These are phyloP conservation scores for Thielaviopsis punctulata DNA, from an alignment of 2,329 filamentous ascomycete species.

Conservation along the genomic window DNA sequence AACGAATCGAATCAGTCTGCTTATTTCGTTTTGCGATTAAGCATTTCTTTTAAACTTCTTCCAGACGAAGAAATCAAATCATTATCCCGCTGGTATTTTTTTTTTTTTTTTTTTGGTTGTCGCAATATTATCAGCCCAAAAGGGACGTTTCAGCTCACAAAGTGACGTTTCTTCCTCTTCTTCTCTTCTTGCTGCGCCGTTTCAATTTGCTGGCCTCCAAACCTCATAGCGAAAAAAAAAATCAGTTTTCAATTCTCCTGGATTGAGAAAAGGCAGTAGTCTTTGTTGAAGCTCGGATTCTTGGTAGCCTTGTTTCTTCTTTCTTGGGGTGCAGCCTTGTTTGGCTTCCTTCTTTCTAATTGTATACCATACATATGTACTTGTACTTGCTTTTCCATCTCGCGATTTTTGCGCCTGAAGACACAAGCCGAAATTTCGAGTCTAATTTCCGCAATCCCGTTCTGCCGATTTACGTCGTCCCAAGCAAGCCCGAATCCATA, in stretches of 20 bases:
- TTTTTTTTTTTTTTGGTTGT: background rate
- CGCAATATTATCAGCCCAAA: background rate
- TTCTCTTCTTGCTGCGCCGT: background rate
- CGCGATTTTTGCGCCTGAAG: background rate
- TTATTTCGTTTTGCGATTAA: too few species aligned
- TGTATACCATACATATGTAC: background rate
- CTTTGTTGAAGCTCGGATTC: too few species aligned
- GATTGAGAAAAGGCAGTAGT: too few species aligned
- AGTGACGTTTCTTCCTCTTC: background rate
- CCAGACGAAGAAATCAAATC: slow-evolving; percentile 3
- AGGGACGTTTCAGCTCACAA: background rate
- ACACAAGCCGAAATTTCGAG: background rate
- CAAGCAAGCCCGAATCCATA: background rate
- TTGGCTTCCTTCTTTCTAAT: background rate
- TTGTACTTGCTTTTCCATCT: too few species aligned
- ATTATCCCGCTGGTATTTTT: background rate
- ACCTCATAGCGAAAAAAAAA: background rate
- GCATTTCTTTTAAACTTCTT: background rate
- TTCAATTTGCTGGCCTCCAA: background rate
- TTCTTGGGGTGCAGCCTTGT: background rate
- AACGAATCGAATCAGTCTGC: too few species aligned
- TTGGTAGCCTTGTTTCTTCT: background rate
- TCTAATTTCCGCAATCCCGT: background rate
- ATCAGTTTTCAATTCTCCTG: background rate
- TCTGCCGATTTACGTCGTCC: background rate